phyloP scores from a whole-genome alignment of 495 filamentous ascomycete species.

The Penicillium roqueforti region DNA sequence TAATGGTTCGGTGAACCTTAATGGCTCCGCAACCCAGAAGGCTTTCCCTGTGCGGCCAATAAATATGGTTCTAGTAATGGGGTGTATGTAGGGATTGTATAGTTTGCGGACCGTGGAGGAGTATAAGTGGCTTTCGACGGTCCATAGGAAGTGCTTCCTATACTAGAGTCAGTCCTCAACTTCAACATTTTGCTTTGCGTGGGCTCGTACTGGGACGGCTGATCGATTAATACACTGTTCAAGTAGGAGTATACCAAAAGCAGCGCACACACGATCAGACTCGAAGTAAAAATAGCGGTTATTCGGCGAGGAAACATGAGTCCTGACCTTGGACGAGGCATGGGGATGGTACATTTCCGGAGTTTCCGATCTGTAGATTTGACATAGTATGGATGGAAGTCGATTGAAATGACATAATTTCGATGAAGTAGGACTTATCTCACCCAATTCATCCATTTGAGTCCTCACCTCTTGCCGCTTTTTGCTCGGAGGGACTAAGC shows the following conservation, averaged over 20 bases:
- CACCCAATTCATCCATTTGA: too few species aligned
- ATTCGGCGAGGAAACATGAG: neutral
- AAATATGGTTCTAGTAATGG: neutral
- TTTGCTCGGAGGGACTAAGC: too few species aligned
- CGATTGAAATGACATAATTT: conserved; percentile 1
- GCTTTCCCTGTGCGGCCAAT: neutral
- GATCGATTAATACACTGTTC: neutral
- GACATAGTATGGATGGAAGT: neutral
- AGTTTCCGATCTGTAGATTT: neutral
- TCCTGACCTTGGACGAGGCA: neutral
- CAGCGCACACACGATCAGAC: neutral
- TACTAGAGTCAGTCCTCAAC: neutral
- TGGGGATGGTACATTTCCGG: too few species aligned
- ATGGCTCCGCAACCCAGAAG: neutral
- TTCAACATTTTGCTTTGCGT: neutral
- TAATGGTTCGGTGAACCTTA: conserved; percentile 20
- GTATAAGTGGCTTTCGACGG: neutral
- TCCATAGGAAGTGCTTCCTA: neutral
- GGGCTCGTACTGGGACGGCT: neutral
- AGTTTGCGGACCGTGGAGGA: neutral
- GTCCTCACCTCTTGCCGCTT: too few species aligned
- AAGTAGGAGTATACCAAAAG: neutral
- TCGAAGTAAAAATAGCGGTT: neutral
- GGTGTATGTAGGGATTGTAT: neutral
- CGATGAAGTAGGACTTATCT: too few species aligned